Conservation (phyloP, 2,329 filamentous ascomycete species). For the Colletotrichum melonis region DNA sequence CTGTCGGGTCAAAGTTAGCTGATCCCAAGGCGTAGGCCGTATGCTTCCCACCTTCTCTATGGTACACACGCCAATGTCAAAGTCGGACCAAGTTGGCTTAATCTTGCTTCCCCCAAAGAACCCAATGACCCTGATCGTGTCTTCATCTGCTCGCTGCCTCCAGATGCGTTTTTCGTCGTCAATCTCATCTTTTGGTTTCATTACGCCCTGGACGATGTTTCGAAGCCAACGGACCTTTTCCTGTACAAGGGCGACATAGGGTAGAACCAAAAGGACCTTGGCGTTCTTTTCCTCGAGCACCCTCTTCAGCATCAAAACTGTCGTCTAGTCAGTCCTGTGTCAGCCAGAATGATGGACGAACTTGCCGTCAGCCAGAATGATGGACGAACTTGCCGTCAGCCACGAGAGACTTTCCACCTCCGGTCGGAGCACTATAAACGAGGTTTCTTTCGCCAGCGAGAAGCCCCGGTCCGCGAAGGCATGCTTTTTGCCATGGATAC, state of each 20-base stretch:
- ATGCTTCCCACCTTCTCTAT: constrained; percentile 72
- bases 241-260: constrained; percentile 83
- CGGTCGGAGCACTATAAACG: constrained; percentile 84
- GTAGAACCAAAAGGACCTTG: constrained; percentile 79
- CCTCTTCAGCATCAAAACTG: constrained; percentile 77
- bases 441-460: constrained; percentile 75
- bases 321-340: constrained; percentile 20
- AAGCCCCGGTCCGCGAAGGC: constrained; percentile 74
- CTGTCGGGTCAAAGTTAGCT: constrained; percentile 49
- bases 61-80: constrained; percentile 83
- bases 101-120: constrained; percentile 81
- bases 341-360: not conserved
- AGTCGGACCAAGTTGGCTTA: constrained; percentile 75
- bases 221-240: constrained; percentile 83
- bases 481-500: constrained; percentile 84
- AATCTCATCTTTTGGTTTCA: constrained; percentile 50
- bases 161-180: constrained; percentile 56
- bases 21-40: not conserved
- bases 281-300: constrained; percentile 71
- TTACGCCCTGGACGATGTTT: constrained; percentile 71
- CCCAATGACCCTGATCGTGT: constrained; percentile 73
- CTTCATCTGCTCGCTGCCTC: constrained; percentile 66
- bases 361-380: constrained; percentile 64
- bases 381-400: constrained; percentile 60
- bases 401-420: constrained; percentile 81